Evolutionary conservation across 257 asterid species (phyloP).

Genomic region (Plantago ovata): DNA sequence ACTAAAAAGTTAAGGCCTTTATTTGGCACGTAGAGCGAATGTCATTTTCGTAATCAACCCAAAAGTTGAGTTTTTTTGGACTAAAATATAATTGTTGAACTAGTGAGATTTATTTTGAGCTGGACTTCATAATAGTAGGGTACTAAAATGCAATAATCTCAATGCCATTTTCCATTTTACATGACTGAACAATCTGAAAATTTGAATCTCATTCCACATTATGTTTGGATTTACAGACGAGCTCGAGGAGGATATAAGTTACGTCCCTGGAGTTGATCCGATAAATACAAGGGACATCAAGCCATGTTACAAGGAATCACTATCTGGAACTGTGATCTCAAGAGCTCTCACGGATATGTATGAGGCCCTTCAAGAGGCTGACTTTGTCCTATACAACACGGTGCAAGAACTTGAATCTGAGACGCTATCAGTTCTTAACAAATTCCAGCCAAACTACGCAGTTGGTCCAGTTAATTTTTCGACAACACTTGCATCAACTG

Average conservation of each 20-base stretch:
- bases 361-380: constrained; percentile 37
- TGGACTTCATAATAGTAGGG: no score
- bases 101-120: no score
- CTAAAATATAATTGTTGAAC: no score
- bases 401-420: constrained; percentile 51
- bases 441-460: constrained; percentile 33
- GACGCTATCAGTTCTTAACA: constrained; percentile 32
- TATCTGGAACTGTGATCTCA: not conserved
- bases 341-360: constrained; percentile 25
- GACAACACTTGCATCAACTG: constrained; percentile 3
- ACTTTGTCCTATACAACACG: constrained; percentile 54
- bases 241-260: constrained; percentile 36
- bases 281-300: constrained; percentile 44
- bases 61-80: no score
- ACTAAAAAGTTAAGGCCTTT: no score
- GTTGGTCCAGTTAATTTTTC: constrained; percentile 48
- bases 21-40: no score
- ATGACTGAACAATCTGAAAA: no score
- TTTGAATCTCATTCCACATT: no score
- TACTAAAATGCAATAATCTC: no score
- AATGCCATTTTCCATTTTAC: no score
- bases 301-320: constrained; percentile 32
- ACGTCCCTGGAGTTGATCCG: constrained; percentile 58
- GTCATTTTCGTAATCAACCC: no score
- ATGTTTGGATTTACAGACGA: constrained; percentile 21